These are phyloP conservation scores for Naematelia encephala DNA, from an alignment of 768 basidiomycete genomes.

Conservation along the genomic window DNA sequence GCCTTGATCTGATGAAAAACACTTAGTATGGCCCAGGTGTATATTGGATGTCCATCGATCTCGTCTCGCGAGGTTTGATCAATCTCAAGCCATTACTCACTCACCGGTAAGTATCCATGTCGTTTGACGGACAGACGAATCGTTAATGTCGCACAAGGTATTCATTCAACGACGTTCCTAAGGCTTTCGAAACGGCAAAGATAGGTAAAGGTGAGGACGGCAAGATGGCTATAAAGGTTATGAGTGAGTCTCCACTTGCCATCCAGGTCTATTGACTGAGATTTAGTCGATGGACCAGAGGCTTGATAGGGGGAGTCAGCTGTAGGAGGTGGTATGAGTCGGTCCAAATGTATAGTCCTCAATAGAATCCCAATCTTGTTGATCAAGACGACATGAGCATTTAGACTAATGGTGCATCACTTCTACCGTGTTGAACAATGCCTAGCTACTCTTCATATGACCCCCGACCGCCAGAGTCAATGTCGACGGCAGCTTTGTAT, in stretches of 20 bases:
- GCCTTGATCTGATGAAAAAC: too few relatives aligned
- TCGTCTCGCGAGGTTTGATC: constrained; percentile 75
- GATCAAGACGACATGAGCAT: too few relatives aligned
- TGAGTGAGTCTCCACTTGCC: constrained; percentile 4
- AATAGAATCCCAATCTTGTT: too few relatives aligned
- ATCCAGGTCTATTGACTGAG: not conserved
- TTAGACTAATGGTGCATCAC: constrained; percentile 4
- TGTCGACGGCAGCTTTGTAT: constrained; percentile 44
- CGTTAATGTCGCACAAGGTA: constrained; percentile 53
- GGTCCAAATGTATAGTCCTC: not conserved
- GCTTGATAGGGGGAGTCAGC: not conserved
- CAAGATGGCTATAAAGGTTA: constrained; percentile 50
- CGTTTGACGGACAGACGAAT: not conserved
- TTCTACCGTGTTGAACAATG: not conserved
- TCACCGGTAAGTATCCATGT: constrained; percentile 54
- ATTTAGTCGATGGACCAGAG: not conserved
- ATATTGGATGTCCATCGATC: constrained; percentile 67
- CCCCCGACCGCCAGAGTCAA: constrained; percentile 39
- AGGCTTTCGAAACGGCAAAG: constrained; percentile 76
- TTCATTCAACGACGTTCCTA: constrained; percentile 67
- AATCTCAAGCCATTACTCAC: constrained; percentile 84
- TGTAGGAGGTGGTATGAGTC: not conserved
- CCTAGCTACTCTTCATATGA: constrained; percentile 38
- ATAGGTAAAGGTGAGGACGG: constrained; percentile 78
- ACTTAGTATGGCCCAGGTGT: constrained; percentile 30